Evolutionary conservation across 495 filamentous ascomycete genomes (phyloP).

Genomic region (Antarctomyces pellizariae): DNA sequence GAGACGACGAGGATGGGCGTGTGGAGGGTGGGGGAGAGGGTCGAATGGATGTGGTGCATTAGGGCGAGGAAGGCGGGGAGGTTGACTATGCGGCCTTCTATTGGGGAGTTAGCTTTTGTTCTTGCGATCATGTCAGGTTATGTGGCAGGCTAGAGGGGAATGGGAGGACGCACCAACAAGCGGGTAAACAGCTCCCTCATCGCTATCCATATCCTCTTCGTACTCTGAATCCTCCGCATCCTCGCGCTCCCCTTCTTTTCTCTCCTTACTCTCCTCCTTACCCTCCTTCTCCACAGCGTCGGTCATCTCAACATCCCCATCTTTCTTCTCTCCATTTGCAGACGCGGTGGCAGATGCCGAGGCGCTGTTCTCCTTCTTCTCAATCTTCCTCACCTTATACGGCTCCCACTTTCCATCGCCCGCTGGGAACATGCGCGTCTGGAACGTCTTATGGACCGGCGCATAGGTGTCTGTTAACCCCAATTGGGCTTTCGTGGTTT

Average conservation of each 20-base stretch:
- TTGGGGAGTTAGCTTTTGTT: conserved; percentile 1
- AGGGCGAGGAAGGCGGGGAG: conserved; percentile 85
- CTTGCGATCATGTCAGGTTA: conserved; percentile 1
- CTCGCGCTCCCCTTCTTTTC: conserved; percentile 7
- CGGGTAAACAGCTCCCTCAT: conserved; percentile 76
- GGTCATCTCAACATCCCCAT: conserved; percentile 26
- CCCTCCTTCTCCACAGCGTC: conserved; percentile 13
- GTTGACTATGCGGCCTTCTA: conserved; percentile 59
- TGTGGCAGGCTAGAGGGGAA: neutral
- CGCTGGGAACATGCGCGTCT: conserved; percentile 82
- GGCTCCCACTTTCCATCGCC: conserved; percentile 61
- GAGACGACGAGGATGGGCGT: conserved; percentile 77
- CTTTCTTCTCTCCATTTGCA: conserved; percentile 13
- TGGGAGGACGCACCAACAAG: conserved; percentile 25
- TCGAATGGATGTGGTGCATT: conserved; percentile 65
- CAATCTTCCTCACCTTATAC: conserved; percentile 53
- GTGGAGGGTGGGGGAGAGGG: conserved; percentile 73
- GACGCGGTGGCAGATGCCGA: conserved; percentile 7
- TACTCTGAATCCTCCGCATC: conserved; percentile 28
- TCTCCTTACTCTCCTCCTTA: conserved; percentile 14
- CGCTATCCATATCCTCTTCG: conserved; percentile 70
- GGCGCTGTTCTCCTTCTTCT: conserved; percentile 28
- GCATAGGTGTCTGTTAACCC: conserved; percentile 81
- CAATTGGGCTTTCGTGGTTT: conserved; percentile 80
- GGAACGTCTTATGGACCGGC: conserved; percentile 55